phyloP scores from a whole-genome alignment of 139 green algal species.

The Gonium pectorale region DNA sequence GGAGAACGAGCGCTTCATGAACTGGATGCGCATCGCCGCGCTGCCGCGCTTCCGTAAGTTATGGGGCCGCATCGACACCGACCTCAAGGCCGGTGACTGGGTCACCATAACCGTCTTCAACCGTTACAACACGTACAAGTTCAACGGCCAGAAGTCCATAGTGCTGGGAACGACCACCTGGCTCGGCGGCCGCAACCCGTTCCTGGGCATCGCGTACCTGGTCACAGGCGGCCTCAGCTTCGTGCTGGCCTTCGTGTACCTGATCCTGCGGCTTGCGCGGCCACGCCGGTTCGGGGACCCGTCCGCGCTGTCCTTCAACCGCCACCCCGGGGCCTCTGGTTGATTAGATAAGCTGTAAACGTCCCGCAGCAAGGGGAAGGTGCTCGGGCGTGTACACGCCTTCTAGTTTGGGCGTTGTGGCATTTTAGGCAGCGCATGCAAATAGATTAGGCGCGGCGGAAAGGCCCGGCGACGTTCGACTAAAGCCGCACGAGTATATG shows the following conservation, averaged over 20 bases:
- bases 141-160: conserved; percentile 78
- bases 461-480: too few species aligned
- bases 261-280: conserved; percentile 45
- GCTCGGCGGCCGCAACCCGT: conserved; percentile 85
- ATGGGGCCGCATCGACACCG: conserved; percentile 61
- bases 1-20: conserved; percentile 94
- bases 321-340: background rate
- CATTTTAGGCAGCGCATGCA: too few species aligned
- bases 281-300: conserved; percentile 65
- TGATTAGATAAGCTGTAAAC: too few species aligned
- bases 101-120: conserved; percentile 66
- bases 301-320: conserved; percentile 28
- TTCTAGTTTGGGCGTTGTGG: too few species aligned
- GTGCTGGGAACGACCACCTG: conserved; percentile 84
- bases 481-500: too few species aligned
- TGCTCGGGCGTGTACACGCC: too few species aligned
- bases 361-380: too few species aligned
- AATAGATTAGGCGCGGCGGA: too few species aligned
- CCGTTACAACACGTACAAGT: conserved; percentile 89
- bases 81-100: conserved; percentile 53
- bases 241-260: conserved; percentile 62
- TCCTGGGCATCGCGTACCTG: conserved; percentile 84
- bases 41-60: conserved; percentile 74
- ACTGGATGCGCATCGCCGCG: conserved; percentile 94
- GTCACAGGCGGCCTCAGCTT: conserved; percentile 70